Base-by-base conservation (phyloP, 2,329 filamentous ascomycete species). In the Dendrostoma leiphaemia region DNA sequence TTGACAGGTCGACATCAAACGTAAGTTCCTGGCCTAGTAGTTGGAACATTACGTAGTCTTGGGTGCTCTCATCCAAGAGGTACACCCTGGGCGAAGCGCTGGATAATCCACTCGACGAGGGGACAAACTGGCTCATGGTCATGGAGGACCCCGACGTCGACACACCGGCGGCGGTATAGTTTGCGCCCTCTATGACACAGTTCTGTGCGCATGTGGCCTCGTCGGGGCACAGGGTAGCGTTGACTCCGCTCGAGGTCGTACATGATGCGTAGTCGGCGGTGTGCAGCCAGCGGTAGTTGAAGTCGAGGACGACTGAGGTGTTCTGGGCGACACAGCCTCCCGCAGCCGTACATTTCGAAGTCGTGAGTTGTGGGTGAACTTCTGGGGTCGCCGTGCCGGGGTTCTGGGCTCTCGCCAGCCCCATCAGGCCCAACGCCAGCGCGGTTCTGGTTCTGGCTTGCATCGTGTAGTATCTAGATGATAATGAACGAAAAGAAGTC, bases 1-100 rank as follows among this genome's bases (percentile, higher is more conserved):
- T 76, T 41, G 82, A 84, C 40, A 84, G 74, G 64, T 86, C 83
- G 15, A 85, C 81, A 48, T 84, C 82, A 56, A 86, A 84, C n/a
- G 79, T 80, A 64, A 86, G 79, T 64, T 86, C 83, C 62, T 80
- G 72, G 68, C 79, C 79, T 52, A 79, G 72, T 52, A 85, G 70
- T 55, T 81, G 74, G 68, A 85, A 79, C 60, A 78, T 73, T 6
- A 51, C 57, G 10, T 59, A 59, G 43, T 57, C 43, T 31, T 50
- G 40, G 50, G 23, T 51, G 37, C 48, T 31, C 17, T 50, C 38
- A 41, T 56, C 50, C 24, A 59, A 50, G 6, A 85, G 72, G 64
- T 84, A 86, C 37, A 83, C 66, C 52, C 83, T 76, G 4, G 80
- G 65, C 1, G 65, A 65, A 5, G 61, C 63, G 17, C 46, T 56